Evolutionary conservation across 2,329 filamentous ascomycete genomes (phyloP).

Genomic region (Calonectria pteridis): DNA sequence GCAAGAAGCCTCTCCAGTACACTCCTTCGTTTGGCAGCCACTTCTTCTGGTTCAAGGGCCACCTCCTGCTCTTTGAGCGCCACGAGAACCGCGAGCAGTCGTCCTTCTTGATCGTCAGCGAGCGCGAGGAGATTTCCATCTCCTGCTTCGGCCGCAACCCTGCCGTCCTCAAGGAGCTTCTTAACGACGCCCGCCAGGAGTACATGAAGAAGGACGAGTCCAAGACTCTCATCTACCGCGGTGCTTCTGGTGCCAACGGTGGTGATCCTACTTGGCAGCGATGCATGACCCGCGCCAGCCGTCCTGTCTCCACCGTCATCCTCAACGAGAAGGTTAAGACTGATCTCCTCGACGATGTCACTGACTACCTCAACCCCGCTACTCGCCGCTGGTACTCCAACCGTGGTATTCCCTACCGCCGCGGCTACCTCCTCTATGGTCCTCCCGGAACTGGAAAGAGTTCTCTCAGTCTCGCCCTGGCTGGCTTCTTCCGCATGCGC

Average conservation of each 20-base stretch:
- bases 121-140: constrained; percentile 70
- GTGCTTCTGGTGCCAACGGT: constrained; percentile 56
- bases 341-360: constrained; percentile 70
- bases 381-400: constrained; percentile 85
- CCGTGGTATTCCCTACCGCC: constrained; percentile 85
- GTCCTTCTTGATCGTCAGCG: constrained; percentile 56
- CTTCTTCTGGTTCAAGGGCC: constrained; percentile 75
- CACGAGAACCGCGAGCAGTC: constrained; percentile 60
- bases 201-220: constrained; percentile 70
- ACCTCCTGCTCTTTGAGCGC: constrained; percentile 69
- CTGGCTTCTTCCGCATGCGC: constrained; percentile 76
- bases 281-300: constrained; percentile 70
- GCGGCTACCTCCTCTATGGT: constrained; percentile 85
- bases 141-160: constrained; percentile 74
- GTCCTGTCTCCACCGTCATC: constrained; percentile 75
- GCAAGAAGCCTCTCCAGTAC: constrained; percentile 68
- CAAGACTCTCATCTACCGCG: constrained; percentile 76
- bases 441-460: constrained; percentile 86
- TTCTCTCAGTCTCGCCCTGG: constrained; percentile 76
- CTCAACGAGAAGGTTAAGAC: constrained; percentile 71
- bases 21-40: constrained; percentile 77
- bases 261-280: constrained; percentile 69
- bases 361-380: constrained; percentile 72
- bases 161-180: constrained; percentile 70
- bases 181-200: constrained; percentile 67